Evolutionary conservation across 495 filamentous ascomycete species (phyloP), one percentile per base, ranked within the genome.

Genomic region (Penicillium salamii): DNA sequence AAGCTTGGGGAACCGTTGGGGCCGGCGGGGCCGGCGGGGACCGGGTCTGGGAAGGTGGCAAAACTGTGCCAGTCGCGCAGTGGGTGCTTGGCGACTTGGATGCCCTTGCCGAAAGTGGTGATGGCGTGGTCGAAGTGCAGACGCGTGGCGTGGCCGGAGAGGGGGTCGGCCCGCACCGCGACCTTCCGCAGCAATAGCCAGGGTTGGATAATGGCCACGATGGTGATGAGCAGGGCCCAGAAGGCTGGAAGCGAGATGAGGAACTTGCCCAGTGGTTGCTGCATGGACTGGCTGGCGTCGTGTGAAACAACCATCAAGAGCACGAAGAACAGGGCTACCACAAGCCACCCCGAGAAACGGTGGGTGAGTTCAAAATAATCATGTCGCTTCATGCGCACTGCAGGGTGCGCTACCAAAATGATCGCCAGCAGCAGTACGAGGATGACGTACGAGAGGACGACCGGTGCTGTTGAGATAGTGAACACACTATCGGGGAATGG

Each of bases 11-110:
- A 61, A 6, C 55, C 49, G 1, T 41, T 40, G 5, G 37, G n/a
- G 7, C 47, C 54, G 7, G 29, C 26, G 5, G 37, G n/a, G 7
- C 47, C 54, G 7, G 29, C 26, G 3, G 58, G 46, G 1, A 18
- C 56, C 5, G 63, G 67, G 46, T 76, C 69, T 5, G 70, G 81
- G 57, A 93, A 88, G 18, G 84, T 85, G 15, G 88, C 89, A 54
- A 95, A 95, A 7, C 84, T 78, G 68, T 95, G 89, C 78, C 85
- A 90, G 72, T 95, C 89, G 11, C 72, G 78, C 43, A 93, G 67
- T 0, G 84, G 73, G 71, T 78, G 63, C 42, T 77, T 72, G 52
- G 74, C 68, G 42, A 78, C 69, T 33, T 70, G 68, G 44, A 66
- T 71, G n/a, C 72, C 72, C 50, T 72, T 70, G n/a, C 68, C 72